Base-by-base conservation (phyloP, 164 flowering plant genomes). In the Umbilicus rupestris region DNA sequence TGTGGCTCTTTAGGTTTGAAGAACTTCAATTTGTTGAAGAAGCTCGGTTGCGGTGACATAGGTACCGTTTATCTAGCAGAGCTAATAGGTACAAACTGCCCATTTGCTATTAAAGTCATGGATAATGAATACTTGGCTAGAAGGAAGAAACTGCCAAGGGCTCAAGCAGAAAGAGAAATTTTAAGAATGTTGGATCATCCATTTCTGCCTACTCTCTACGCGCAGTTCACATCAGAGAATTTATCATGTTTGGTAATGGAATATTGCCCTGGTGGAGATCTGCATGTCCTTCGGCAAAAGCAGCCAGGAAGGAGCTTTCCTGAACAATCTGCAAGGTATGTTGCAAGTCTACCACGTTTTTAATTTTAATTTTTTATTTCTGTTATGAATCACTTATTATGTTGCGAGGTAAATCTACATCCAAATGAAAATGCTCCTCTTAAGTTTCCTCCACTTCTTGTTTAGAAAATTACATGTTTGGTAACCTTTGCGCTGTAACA, bases 61-160 rank as follows among this genome's bases (percentile, higher is more conserved):
- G 75, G 75, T 0, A 73, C 72, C 10, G 75, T 73, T 57, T 73
- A 73, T 69, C 69, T 73, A 22, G 75, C 75, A 6, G 75, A 69
- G 66, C 59, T 73, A 33, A 60, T 65, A 26, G 75, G 65, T 47
- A 42, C 69, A 24, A 69, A 69, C 44, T 69, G 72, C 66, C 55
- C 49, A 19, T 73, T 73, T 60, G 75, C 75, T 11, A 64, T 73
- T 26, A 73, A 73, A 41, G 75, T 73, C 14, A 73, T 73, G 75
- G 75, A 73, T 39, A 65, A 58, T 60, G 75, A 69, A 63, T 73
- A 69, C 28, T 50, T 73, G 69, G 68, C 33, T 26, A 73, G 55
- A 39, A 65, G 75, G 65, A 73, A 73, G 69, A 73, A 73, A 45
- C 58, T 66, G 72, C 66, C 68, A 15, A 41, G 75, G 69, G 75